phyloP scores from a whole-genome alignment of 73 alveolate genomes.

The Stentor coeruleus region DNA sequence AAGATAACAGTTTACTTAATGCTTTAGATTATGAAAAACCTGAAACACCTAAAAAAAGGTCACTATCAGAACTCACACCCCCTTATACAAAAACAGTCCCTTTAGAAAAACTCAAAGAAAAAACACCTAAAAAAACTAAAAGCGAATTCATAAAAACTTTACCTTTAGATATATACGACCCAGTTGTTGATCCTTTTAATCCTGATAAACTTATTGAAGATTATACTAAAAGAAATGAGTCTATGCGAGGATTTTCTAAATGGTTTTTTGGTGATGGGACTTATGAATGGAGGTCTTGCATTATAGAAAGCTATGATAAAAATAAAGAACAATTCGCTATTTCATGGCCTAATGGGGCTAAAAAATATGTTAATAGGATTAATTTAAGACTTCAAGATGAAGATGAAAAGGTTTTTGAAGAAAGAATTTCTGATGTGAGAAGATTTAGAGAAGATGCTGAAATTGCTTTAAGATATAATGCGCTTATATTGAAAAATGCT shows the following conservation, averaged over 20 bases:
- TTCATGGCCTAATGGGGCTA: conserved; percentile 45
- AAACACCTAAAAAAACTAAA: background rate
- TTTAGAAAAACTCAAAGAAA: too few species aligned
- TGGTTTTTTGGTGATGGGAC: conserved; percentile 62
- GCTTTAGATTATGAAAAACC: too few species aligned
- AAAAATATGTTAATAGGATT: conserved; percentile 42
- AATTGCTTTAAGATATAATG: conserved; percentile 42
- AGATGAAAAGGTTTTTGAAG: conserved; percentile 34
- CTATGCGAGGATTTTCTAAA: conserved; percentile 36
- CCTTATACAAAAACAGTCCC: background rate
- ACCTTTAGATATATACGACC: conserved; percentile 13
- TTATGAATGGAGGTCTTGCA: conserved; percentile 45
- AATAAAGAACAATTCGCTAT: conserved; percentile 37
- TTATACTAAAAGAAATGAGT: background rate
- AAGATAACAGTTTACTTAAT: too few species aligned
- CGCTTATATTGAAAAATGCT: conserved; percentile 35
- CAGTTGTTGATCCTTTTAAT: background rate
- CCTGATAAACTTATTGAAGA: background rate
- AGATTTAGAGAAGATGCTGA: conserved; percentile 44
- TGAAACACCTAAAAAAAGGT: background rate
- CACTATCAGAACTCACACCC: background rate
- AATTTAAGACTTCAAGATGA: conserved; percentile 44
- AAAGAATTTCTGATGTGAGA: conserved; percentile 48
- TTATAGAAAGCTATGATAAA: conserved; percentile 33
- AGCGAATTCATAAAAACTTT: background rate